Conservation (phyloP, 2,329 filamentous ascomycete genomes). For the Gremmenia infestans region DNA sequence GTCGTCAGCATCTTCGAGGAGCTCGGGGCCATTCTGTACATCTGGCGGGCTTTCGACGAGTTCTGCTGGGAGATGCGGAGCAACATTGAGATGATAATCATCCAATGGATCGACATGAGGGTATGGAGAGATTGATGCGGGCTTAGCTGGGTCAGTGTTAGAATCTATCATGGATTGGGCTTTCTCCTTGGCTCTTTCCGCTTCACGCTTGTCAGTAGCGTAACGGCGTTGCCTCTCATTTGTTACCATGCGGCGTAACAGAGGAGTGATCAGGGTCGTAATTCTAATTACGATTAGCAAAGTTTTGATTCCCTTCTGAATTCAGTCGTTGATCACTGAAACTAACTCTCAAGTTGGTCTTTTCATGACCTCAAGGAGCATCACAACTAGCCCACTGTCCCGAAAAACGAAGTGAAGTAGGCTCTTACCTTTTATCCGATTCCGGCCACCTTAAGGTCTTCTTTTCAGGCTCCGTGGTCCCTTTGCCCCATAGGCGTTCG, state of each 20-base stretch:
- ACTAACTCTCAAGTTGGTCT: too few species aligned
- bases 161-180: background rate
- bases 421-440: conserved; percentile 25
- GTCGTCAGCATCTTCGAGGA: background rate
- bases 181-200: conserved; percentile 1
- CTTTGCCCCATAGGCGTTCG: conserved; percentile 22
- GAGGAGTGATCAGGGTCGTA: conserved; percentile 24
- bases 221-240: conserved; percentile 31
- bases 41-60: background rate
- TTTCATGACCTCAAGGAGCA: too few species aligned
- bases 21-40: background rate
- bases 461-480: conserved; percentile 9
- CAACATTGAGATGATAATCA: conserved; percentile 11
- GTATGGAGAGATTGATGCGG: background rate
- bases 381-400: too few species aligned
- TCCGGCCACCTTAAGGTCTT: conserved; percentile 29
- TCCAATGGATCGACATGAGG: conserved; percentile 9
- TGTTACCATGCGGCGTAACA: conserved; percentile 32
- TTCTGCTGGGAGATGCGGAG: background rate
- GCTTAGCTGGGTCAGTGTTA: background rate
- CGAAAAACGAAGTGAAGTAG: background rate
- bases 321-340: too few species aligned
- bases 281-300: conserved; percentile 22
- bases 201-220: conserved; percentile 13
- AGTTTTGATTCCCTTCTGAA: background rate